phyloP scores from a whole-genome alignment of 1,139 yeast species.

The Hyphopichia burtonii region DNA sequence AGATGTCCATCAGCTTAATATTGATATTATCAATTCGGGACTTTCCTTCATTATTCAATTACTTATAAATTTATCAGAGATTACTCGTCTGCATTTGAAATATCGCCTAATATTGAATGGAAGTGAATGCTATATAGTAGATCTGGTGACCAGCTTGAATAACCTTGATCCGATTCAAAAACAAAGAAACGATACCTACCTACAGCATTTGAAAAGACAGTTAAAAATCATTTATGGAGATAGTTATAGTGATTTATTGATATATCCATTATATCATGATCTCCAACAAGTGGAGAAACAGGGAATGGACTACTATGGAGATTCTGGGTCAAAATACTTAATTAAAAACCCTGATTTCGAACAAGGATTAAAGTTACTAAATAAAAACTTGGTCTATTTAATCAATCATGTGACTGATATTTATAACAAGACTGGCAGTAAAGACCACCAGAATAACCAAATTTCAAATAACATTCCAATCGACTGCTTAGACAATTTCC shows the following conservation, averaged over 20 bases:
- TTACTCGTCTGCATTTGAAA: constrained; percentile 26
- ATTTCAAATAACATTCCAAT: constrained; percentile 28
- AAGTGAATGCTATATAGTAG: constrained; percentile 24
- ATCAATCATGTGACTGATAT: constrained; percentile 22
- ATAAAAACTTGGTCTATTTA: constrained; percentile 29
- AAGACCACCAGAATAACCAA: constrained; percentile 6
- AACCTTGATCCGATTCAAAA: not conserved
- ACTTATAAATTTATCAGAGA: constrained; percentile 20
- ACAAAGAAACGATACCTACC: not conserved
- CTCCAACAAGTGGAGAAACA: constrained; percentile 20
- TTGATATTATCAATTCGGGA: constrained; percentile 32
- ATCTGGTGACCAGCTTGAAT: constrained; percentile 17
- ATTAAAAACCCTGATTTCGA: constrained; percentile 32
- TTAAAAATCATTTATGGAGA: not conserved
- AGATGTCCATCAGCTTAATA: constrained; percentile 11
- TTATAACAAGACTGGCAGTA: constrained; percentile 14
- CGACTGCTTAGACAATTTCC: constrained; percentile 41
- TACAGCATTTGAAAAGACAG: not conserved
- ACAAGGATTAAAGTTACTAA: constrained; percentile 31
- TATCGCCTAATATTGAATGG: constrained; percentile 28
- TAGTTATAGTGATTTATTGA: not conserved
- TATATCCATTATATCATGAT: constrained; percentile 31
- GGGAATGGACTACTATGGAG: constrained; percentile 8
- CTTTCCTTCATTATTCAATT: constrained; percentile 30
- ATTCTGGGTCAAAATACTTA: constrained; percentile 8